These are phyloP conservation scores for Fusarium sp. DNA, from an alignment of 2,329 filamentous ascomycete species.

Conservation along the genomic window DNA sequence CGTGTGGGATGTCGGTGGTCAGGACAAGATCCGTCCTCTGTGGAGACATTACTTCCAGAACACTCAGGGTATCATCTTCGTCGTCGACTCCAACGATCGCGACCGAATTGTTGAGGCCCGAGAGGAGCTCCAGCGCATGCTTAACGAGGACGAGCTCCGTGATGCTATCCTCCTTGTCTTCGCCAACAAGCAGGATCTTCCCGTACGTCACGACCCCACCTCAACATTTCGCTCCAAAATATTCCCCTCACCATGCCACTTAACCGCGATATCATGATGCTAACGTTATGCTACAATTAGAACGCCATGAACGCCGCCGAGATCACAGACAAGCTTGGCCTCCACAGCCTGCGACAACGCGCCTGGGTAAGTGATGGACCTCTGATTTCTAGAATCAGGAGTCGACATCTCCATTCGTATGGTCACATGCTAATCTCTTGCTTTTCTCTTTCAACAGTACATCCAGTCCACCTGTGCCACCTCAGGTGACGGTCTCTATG, in stretches of 20 bases:
- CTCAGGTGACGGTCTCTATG: conserved; percentile 98
- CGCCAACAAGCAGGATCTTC: conserved; percentile 99
- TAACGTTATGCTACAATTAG: conserved; percentile 58
- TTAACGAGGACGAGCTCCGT: conserved; percentile 98
- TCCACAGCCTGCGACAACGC: conserved; percentile 98
- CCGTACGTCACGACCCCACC: conserved; percentile 69
- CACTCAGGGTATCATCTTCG: conserved; percentile 99
- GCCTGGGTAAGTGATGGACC: conserved; percentile 84
- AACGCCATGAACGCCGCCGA: conserved; percentile 99
- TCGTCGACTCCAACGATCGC: conserved; percentile 98
- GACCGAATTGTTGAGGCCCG: conserved; percentile 97
- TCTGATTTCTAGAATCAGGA: not conserved
- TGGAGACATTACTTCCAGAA: conserved; percentile 99
- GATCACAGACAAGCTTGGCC: conserved; percentile 99
- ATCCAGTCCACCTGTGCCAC: conserved; percentile 99
- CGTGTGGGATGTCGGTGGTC: conserved; percentile 99
- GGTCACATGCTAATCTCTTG: conserved; percentile 36
- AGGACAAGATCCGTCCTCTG: conserved; percentile 99
- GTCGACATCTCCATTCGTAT: not conserved
- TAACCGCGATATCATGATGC: conserved; percentile 15
- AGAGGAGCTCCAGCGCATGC: conserved; percentile 96
- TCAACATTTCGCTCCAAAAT: conserved; percentile 16
- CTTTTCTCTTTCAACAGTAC: conserved; percentile 69
- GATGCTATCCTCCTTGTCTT: conserved; percentile 97
- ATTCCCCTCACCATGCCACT: conserved; percentile 3